Evolutionary conservation across 257 asterid species (phyloP), one percentile per base, ranked within the genome.

Genomic region (Mentha longifolia): DNA sequence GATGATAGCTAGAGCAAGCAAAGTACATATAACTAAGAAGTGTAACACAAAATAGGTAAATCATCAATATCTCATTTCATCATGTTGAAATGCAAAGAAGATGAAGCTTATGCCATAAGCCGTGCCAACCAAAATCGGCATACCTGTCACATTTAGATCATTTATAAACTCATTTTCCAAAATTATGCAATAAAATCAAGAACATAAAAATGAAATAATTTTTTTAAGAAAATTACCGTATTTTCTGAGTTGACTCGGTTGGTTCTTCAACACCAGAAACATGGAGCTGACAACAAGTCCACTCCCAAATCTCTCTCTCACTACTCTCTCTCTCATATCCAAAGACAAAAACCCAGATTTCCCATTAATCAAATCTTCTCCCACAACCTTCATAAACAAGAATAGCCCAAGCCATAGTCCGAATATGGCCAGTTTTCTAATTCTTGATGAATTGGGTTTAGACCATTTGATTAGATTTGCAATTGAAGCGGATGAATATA

Each of bases 261-360:
- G 67, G 28, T 42, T 30, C 7, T 67, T 78, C 72, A 79, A 57
- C 52, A 71, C 77, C 57, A 87, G 72, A 71, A 71, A 63, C 95
- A 85, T 87, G 79, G 97, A 89, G 46, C 41, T 25, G 33, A 79
- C 63, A 9, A 87, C 89, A 15, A 87, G 85, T 65, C 82, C 96
- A 78, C 95, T 91, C 65, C 97, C 97, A 46, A 80, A 67, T 77
- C 65, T 89, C 59, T 89, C 95, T 66, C 83, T 77, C 96, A 85
- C 88, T 17, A 74, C 70, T 77, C 65, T 89, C 59, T 89, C 95
- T 66, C 83, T 77, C 96, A 85, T 85, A 68, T 89, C 85, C 2
- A 82, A 19, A 16, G 81, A 73, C 87, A 91, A 85, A 35, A 83
- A 19, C 52, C 85, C 90, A 64, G 65, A 19, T 58, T 37, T 47